Base-by-base conservation (phyloP, 2,329 filamentous ascomycete species). In the Colletotrichum ledebouriae region DNA sequence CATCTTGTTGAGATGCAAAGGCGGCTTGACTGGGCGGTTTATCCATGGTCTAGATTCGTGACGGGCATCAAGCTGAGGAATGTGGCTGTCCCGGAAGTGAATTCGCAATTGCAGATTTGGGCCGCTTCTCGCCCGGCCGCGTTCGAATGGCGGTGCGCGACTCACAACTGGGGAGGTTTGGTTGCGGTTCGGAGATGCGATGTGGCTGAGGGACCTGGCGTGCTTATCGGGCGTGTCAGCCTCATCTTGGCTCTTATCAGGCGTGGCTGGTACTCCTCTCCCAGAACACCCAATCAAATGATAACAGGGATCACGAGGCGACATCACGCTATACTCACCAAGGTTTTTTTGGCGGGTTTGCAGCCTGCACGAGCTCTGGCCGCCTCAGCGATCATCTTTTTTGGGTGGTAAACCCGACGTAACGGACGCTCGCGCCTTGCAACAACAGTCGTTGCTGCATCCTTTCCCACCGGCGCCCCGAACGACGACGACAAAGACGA, bases 31-130 rank as follows among this genome's bases (percentile, higher is more conserved):
- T 34, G 37, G 47, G 66, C 44, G 62, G 53, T n/a, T 73, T 72
- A 68, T 72, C 71, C 76, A 79, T 79, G 10, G 50, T 69, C 61
- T n/a, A 60, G 41, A 25, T 57, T 13, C 22, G 46, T 20, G n/a
- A 29, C 17, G 25, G 41, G 41, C 29, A 69, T 60, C 42, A 47
- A 49, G 44, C 42, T 37, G 47, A 20, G 15, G n/a, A 50, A 42
- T 22, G 34, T n/a, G 33, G 33, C 44, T 53, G 2, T 37, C 42
- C 12, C 22, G 33, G 33, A 52, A 37, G 17, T 59, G 41, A 55
- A 20, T 17, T 47, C 64, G 39, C 37, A 13, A 39, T 11, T 4
- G 10, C 37, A 50, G 41, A n/a, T 20, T 37, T 39, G 15, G n/a
- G 25, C 49, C 47, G 62, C 34, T 41, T 53, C 33, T 49, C 39